phyloP scores from a whole-genome alignment of 805 yeast species.

The Ogataea trehalophila region DNA sequence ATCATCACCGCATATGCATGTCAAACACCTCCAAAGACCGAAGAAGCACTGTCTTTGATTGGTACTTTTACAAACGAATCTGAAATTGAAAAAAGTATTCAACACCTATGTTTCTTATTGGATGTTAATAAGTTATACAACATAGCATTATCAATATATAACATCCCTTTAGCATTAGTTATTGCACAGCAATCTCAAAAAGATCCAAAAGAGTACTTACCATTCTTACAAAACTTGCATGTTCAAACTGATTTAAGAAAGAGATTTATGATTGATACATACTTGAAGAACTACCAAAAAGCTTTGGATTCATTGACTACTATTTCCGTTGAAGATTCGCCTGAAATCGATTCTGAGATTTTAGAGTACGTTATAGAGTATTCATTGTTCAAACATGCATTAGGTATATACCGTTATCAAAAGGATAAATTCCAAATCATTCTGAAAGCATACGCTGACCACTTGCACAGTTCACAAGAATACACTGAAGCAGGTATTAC shows the following conservation, averaged over 20 bases:
- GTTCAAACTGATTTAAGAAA: conserved; percentile 62
- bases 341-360: conserved; percentile 48
- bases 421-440: conserved; percentile 48
- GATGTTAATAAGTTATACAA: conserved; percentile 82
- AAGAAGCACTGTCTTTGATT: conserved; percentile 65
- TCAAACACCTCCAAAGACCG: conserved; percentile 80
- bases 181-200: conserved; percentile 96
- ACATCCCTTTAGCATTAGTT: conserved; percentile 70
- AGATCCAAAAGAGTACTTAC: conserved; percentile 95
- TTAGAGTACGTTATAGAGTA: conserved; percentile 66
- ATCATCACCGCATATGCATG: conserved; percentile 90
- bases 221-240: conserved; percentile 79
- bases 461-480: conserved; percentile 49
- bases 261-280: conserved; percentile 73
- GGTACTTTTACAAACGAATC: conserved; percentile 43
- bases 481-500: conserved; percentile 75
- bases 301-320: conserved; percentile 66
- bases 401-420: conserved; percentile 57
- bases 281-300: conserved; percentile 58
- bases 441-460: conserved; percentile 56
- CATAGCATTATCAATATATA: conserved; percentile 75
- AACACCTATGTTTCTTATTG: conserved; percentile 84
- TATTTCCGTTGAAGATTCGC: conserved; percentile 33
- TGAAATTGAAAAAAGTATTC: conserved; percentile 56
- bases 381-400: conserved; percentile 63